Conservation (phyloP, 306 rosid species). For the Pachyrhizus erosus region DNA sequence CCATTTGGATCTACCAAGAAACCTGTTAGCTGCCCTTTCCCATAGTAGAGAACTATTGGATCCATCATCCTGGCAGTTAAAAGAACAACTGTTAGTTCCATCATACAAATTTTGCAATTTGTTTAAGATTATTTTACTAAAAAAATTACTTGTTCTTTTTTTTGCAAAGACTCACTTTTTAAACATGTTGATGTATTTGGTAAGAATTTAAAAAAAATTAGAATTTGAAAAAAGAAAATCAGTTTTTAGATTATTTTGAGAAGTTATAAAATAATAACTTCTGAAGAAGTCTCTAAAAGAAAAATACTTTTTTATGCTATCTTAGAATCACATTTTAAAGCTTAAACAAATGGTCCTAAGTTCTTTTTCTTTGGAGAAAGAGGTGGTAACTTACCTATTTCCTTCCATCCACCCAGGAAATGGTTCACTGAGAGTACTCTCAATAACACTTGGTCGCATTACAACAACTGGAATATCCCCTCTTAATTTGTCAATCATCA, state of each 20-base stretch:
- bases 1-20: constrained; percentile 89
- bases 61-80: constrained; percentile 84
- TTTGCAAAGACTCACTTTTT: background rate
- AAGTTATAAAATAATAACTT: background rate
- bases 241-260: background rate
- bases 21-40: constrained; percentile 91
- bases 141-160: too few species aligned
- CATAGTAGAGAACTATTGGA: constrained; percentile 91
- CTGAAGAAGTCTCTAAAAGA: background rate
- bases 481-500: constrained; percentile 84
- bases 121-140: background rate
- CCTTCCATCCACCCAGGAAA: constrained; percentile 99
- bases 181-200: background rate
- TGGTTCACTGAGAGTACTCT: constrained; percentile 89
- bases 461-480: constrained; percentile 85
- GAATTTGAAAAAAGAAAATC: background rate
- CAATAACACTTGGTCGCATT: constrained; percentile 93
- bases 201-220: background rate
- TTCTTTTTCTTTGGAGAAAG: background rate
- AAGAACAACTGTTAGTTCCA: constrained; percentile 27
- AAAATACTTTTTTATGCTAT: background rate
- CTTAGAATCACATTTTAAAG: background rate
- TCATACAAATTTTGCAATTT: constrained; percentile 1
- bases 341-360: background rate
- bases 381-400: constrained; percentile 62